A percentile compares a stretch with the other conserved stretches of the same genome.
These are phyloP conservation scores for Puccinia coronata DNA, from an alignment of 1,284 basidiomycete species.

Conservation along the genomic window DNA sequence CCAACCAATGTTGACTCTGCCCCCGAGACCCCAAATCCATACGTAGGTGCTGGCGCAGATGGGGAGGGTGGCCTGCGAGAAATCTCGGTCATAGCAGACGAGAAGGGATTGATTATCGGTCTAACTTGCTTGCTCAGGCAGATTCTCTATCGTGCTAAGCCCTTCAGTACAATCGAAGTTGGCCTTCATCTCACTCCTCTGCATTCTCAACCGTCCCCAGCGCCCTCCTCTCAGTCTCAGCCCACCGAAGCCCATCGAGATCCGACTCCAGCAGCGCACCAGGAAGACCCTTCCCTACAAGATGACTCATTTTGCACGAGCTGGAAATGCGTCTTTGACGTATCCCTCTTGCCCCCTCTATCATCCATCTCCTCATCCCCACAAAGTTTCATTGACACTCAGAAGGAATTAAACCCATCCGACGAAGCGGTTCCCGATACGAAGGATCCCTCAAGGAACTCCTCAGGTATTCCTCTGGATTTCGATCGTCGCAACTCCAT, in stretches of 20 bases:
- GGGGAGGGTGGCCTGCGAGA: slow-evolving; percentile 39
- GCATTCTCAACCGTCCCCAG: slow-evolving; percentile 35
- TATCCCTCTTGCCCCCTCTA: slow-evolving; percentile 31
- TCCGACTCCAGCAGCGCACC: slow-evolving; percentile 51
- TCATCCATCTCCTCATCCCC: background rate
- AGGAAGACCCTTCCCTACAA: slow-evolving; percentile 1
- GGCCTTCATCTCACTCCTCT: slow-evolving; percentile 70
- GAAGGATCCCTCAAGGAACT: background rate
- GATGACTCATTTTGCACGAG: background rate
- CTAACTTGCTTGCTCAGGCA: slow-evolving; percentile 62
- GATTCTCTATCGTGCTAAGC: slow-evolving; percentile 69
- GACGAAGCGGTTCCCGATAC: background rate
- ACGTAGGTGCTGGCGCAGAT: slow-evolving; percentile 27
- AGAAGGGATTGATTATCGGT: slow-evolving; percentile 46
- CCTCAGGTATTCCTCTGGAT: background rate
- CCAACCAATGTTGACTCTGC: slow-evolving; percentile 9
- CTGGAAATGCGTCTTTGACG: slow-evolving; percentile 48
- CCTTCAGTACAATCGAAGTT: slow-evolving; percentile 81
- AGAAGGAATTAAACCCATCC: background rate
- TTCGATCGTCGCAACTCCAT: slow-evolving; percentile 2
- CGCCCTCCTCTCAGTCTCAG: background rate
- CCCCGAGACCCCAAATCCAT: slow-evolving; percentile 16
- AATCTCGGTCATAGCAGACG: slow-evolving; percentile 39
- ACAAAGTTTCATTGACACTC: background rate
- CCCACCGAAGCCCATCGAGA: slow-evolving; percentile 56